Conservation (phyloP, 1,284 basidiomycete species). For the Malassezia furfur region DNA sequence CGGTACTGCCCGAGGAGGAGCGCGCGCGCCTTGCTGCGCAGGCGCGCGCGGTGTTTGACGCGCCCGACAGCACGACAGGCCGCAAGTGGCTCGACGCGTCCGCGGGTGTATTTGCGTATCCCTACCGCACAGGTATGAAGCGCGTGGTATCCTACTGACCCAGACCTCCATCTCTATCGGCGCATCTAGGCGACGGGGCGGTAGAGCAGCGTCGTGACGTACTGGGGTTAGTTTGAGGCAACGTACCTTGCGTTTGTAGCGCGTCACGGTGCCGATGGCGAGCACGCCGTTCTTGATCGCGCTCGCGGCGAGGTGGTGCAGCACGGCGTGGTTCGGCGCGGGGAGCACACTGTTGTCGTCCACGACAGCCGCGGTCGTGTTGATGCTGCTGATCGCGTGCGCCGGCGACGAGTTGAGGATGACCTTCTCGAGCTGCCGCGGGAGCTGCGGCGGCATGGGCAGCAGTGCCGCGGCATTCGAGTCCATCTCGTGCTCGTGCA, state of each 20-base stretch:
- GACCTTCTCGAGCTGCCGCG: constrained; percentile 83
- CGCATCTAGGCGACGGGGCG: constrained; percentile 11
- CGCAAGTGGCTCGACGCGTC: constrained; percentile 37
- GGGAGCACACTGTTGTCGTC: constrained; percentile 89
- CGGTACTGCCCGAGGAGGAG: constrained; percentile 25
- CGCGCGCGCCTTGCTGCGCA: constrained; percentile 17
- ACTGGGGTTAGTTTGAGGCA: background rate
- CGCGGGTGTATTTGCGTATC: constrained; percentile 35
- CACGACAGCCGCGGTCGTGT: constrained; percentile 50
- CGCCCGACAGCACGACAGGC: constrained; percentile 21
- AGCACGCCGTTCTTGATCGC: constrained; percentile 88
- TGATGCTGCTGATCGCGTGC: constrained; percentile 22
- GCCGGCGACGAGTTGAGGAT: constrained; percentile 63
- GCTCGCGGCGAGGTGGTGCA: constrained; percentile 91
- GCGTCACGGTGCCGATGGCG: constrained; percentile 82
- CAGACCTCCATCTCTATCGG: constrained; percentile 8
- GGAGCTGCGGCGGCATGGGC: constrained; percentile 59
- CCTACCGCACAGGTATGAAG: constrained; percentile 11
- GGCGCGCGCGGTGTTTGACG: constrained; percentile 20
- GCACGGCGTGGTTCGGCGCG: constrained; percentile 76
- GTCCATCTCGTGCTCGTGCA: constrained; percentile 17
- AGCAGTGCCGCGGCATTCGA: constrained; percentile 16
- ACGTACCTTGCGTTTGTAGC: constrained; percentile 77
- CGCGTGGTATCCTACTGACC: constrained; percentile 1
- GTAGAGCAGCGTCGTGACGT: constrained; percentile 15